Evolutionary conservation across 352 stramenopile genomes (phyloP), one percentile per base, ranked within the genome.

Genomic region (Phytophthora foliorum): DNA sequence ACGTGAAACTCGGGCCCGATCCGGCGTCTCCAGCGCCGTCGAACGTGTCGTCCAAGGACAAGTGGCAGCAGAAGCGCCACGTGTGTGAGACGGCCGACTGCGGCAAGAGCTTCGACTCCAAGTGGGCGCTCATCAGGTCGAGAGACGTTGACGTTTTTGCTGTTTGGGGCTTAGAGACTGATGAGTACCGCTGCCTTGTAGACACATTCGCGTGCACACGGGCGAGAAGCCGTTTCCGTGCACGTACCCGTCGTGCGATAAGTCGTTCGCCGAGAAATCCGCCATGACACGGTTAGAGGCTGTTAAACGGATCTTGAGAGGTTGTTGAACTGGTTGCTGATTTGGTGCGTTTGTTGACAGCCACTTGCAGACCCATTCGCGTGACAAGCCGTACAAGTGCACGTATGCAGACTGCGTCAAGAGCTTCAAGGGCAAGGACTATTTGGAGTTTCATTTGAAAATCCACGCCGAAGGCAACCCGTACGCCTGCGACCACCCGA

Each of bases 191-290:
- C 25, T 50, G 29, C 1, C 57, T 57, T 64, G 44, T 60, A 94
- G 89, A 57, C 90, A 97, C 44, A 95, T 95, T 63, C 86, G 88
- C 48, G 89, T 96, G 1, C 90, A 97, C 67, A 95, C 87, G 24
- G 90, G 88, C 32, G 89, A 97, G 71, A 97, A 97, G 69, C 84
- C 87, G 46, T 97, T 96, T 52, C 80, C 84, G 14, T 97, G 90
- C 44, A 93, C 85, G 21, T 89, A 88, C 66, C 78, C 82, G 11
- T 83, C 88, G 45, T 97, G 90, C 50, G 87, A 93, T 70, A 97
- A 97, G 61, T 92, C 84, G 1, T 97, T 97, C 67, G 90, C 88
- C 10, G 86, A 95, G 64, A 97, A 97, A 64, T 94, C 90, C 21
- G 84, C 85, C 29, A 95, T 93, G 85, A 95, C 85, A 10, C 82